A percentile compares a stretch with the other conserved stretches of the same genome.
phyloP scores from a whole-genome alignment of 495 filamentous ascomycete species.

The Halenospora varia region DNA sequence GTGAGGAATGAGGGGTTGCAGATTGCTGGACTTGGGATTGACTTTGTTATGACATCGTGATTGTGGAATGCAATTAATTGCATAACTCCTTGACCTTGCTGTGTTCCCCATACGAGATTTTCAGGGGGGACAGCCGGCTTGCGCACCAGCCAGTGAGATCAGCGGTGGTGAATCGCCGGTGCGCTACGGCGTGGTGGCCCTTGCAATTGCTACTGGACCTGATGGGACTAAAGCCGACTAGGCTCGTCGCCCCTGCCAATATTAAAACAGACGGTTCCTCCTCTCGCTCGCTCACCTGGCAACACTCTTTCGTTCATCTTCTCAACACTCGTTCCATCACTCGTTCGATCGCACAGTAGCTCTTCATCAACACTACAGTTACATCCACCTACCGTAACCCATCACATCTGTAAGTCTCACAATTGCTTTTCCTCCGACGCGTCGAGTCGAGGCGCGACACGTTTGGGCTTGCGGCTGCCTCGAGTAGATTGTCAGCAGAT shows the following conservation, averaged over 20 bases:
- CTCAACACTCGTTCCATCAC: neutral
- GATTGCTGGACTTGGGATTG: too few species aligned
- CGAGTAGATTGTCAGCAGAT: neutral
- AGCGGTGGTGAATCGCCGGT: neutral
- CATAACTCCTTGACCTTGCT: neutral
- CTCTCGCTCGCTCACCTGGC: neutral
- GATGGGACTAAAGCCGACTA: too few species aligned
- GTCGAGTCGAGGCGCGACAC: conserved; percentile 5
- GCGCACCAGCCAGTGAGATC: neutral
- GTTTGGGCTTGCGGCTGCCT: neutral
- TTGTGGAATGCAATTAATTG: too few species aligned
- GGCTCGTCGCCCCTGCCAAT: neutral
- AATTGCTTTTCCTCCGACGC: conserved; percentile 9
- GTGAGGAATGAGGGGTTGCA: too few species aligned
- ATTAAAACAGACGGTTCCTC: neutral
- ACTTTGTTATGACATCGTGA: neutral
- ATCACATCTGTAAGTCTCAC: neutral
- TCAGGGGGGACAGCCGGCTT: neutral
- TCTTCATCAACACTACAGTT: neutral
- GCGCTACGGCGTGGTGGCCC: too few species aligned
- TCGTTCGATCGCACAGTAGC: neutral
- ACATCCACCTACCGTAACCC: neutral
- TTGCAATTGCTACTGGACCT: too few species aligned
- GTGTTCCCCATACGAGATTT: neutral
- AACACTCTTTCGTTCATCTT: neutral